Evolutionary conservation across 2,329 filamentous ascomycete genomes (phyloP), one percentile per base, ranked within the genome.

Genomic region (Diaporthe helianthi): DNA sequence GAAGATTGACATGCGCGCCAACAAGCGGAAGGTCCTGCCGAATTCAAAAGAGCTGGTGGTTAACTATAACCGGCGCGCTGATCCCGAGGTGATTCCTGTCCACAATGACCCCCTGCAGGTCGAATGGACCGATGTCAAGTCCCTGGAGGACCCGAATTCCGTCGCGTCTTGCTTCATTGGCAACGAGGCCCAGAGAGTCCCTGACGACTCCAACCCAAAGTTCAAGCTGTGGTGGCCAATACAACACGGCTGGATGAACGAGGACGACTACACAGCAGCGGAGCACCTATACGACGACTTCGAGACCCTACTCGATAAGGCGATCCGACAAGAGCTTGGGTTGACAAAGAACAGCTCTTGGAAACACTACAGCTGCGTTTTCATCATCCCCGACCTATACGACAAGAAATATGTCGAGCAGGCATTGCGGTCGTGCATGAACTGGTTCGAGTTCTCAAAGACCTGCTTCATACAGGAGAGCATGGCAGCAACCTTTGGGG

Each of bases 391-490:
- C 0, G 96, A 99, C 78, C 85, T 99, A 12, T 99, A 98, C 81
- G 96, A 99, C 81, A 97, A 97, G 79, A 89, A 89, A 63, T 97
- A 98, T 73, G 93, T 98, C 22, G 93, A 93, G 61, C 90, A 92
- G 77, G 83, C 97, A 12, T 84, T 99, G 51, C 91, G 94, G 68
- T 93, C 96, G 70, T 89, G 95, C 74, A 91, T 98, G 83, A 90
- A 88, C 58, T 94, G 95, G 81, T 96, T 98, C 76, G 92, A 94
- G 68, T 97, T 99, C 78, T 92, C 89, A 72, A 90, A 92, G 68
- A 90, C 98, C 60, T 97, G 93, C 78, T 97, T 99, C 77, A 94
- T 98, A 70, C 96, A 99, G 79, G 96, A 99, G 81, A 97, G 94
- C 76, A 88, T 98, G 76, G 94, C 95, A 0, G 95, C 94, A 3